Evolutionary conservation across 805 yeast genomes (phyloP), one percentile per base, ranked within the genome.

Genomic region (Metschnikowia bowlesiae): DNA sequence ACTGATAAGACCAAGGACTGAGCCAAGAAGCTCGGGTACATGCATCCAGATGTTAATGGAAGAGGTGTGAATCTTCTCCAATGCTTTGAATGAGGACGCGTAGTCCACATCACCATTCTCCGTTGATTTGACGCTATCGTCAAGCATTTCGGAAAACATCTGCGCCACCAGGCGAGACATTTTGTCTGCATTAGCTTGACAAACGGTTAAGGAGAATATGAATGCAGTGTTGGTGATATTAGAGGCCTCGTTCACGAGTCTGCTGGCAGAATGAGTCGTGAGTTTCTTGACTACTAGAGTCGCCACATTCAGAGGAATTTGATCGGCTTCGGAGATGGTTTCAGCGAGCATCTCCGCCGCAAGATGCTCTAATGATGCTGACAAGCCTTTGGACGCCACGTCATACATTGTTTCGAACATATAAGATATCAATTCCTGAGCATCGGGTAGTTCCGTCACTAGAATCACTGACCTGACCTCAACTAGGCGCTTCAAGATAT

Each of bases 1-100:
- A 56, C 87, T 88, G 4, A 90, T 70, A 46, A 88, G 77, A 0
- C 96, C 94, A 75, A 87, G 80, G 0, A 87, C 85, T 1, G 94
- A 81, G 3, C 80, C 75, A 9, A 88, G 71, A 18, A 87, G 68
- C 43, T 86, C 94, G 0, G 97, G 97, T 0, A 83, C 83, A 46
- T 80, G 75, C 57, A 74, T 80, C 96, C 97, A 91, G 2, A 90
- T 69, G 52, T 84, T 84, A 2, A 83, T 68, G 0, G 84, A 69
- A 33, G 89, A 67, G 10, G 66, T 74, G 60, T 89, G 96, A 3
- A 87, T 71, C 59, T 83, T 84, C 9, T 71, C 72, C 47, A 87
- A 66, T 18, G 79, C 80, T 39, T 71, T 75, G 44, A 68, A 54
- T 2, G 53, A 47, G 3, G 69, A 62, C 29, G 53, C 53, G 30